A percentile compares a stretch with the other conserved stretches of the same genome.
phyloP scores from a whole-genome alignment of 306 rosid genomes.

The Trifolium fragiferum region DNA sequence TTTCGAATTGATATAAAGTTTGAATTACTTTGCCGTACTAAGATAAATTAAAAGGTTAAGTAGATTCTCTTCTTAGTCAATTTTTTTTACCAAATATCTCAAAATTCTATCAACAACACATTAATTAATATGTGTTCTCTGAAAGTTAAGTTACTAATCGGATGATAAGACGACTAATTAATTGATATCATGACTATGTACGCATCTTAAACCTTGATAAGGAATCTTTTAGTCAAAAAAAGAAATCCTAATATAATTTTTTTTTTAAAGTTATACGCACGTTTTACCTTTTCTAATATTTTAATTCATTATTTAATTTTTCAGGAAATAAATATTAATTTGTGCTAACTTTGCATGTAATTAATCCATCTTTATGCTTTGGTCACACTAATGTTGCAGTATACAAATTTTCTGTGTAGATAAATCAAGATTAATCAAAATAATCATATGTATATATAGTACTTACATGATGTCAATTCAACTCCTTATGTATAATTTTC shows the following conservation, averaged over 20 bases:
- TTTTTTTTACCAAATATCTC: background rate
- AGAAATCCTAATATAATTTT: background rate
- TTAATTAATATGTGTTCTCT: background rate
- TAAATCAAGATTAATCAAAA: background rate
- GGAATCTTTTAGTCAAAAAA: background rate
- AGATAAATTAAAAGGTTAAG: constrained; percentile 12
- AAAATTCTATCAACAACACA: background rate
- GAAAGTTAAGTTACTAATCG: background rate
- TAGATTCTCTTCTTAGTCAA: background rate
- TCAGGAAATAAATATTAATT: background rate
- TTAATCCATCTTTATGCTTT: background rate
- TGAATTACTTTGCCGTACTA: constrained; percentile 8
- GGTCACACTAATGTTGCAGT: background rate
- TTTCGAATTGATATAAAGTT: constrained; percentile 1
- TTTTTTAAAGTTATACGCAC: background rate
- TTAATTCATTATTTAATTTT: background rate
- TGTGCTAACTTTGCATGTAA: background rate
- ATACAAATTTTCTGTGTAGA: background rate
- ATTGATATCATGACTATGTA: background rate
- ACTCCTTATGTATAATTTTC: background rate
- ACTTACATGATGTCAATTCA: background rate
- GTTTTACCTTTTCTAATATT: background rate
- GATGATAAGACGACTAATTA: background rate
- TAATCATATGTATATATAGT: no score
- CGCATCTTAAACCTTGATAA: background rate